These are phyloP conservation scores for Corinectria fuckeliana DNA, from an alignment of 2,329 filamentous ascomycete genomes.

Conservation along the genomic window DNA sequence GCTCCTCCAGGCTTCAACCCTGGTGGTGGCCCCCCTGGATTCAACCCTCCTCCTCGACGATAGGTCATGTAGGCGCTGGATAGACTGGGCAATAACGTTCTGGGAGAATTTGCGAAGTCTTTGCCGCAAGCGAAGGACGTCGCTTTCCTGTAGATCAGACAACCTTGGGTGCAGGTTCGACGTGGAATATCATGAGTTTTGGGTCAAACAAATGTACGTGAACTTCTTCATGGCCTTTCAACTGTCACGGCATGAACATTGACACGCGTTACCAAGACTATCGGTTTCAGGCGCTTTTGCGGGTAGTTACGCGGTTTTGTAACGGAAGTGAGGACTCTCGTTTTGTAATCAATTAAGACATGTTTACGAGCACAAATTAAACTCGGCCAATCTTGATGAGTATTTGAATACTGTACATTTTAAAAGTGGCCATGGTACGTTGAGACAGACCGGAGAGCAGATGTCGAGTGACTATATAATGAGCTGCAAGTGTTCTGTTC, in stretches of 20 bases:
- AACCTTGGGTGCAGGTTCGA: conserved; percentile 21
- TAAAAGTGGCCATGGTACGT: too few species aligned
- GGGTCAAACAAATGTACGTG: conserved; percentile 41
- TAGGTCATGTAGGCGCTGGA: conserved; percentile 45
- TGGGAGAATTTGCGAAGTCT: conserved; percentile 35
- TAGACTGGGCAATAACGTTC: conserved; percentile 34
- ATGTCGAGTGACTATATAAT: too few species aligned
- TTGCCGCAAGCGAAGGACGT: conserved; percentile 29
- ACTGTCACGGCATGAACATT: conserved; percentile 34
- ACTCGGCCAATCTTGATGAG: background rate
- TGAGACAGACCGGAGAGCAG: too few species aligned
- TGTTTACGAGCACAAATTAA: background rate
- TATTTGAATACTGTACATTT: too few species aligned
- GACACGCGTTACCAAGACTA: conserved; percentile 32
- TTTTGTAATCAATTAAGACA: background rate
- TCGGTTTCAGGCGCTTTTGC: conserved; percentile 1
- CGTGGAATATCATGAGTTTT: conserved; percentile 33
- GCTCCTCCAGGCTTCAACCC: conserved; percentile 60
- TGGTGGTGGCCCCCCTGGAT: conserved; percentile 66
- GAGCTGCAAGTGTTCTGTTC: background rate
- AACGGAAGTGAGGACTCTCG: background rate
- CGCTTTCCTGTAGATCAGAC: conserved; percentile 30
- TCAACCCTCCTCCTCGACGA: conserved; percentile 74
- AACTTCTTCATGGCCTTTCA: conserved; percentile 34
- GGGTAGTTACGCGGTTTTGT: background rate